Evolutionary conservation across 208 protist genomes (phyloP), one percentile per base, ranked within the genome.

Genomic region (Leishmania lainsoni): DNA sequence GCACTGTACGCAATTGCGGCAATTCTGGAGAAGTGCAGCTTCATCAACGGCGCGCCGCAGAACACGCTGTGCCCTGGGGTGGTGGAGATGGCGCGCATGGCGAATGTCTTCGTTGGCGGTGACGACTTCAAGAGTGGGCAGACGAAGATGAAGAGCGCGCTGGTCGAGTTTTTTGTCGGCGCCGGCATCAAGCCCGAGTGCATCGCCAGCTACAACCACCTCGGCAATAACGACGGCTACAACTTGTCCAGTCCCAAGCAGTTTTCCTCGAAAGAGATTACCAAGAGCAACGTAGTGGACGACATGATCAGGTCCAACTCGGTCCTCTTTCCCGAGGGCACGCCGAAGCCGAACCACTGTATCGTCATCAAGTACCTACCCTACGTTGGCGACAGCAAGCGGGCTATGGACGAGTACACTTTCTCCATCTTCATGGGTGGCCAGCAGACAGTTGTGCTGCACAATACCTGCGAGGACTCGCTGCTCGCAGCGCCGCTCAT

Each of bases 81-180:
- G 52, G 75, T 99, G 32, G 98, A 99, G 68, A 93, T 99, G 20
- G 98, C 99, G 48, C 75, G 92, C 68, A 79, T 86, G 70, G 78
- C 98, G 66, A 75, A 91, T 61, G 97, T 99, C 12, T 97, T 97
- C 66, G 95, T 99, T 76, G 98, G 91, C 78, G 99, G 99, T 75
- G 99, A 99, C 86, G 99, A 99, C 89, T 99, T 99, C 95, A 99
- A 99, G 92, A 97, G 95, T 61, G 99, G 99, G 58, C 99, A 99
- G 93, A 99, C 99, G n/a, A 99, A 99, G 89, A 98, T 99, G 85
- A 99, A 99, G 91, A 99, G 97, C 42, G 99, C 99, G 3, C 85
- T 99, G 68, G 94, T 99, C 45, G 99, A 99, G 89, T 99, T 99
- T 89, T 94, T 99, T 78, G 97, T 99, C 56, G 83, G 81, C 48